Evolutionary conservation across 2,329 filamentous ascomycete species (phyloP), one percentile per base, ranked within the genome.

Genomic region (Calycina herbarum): DNA sequence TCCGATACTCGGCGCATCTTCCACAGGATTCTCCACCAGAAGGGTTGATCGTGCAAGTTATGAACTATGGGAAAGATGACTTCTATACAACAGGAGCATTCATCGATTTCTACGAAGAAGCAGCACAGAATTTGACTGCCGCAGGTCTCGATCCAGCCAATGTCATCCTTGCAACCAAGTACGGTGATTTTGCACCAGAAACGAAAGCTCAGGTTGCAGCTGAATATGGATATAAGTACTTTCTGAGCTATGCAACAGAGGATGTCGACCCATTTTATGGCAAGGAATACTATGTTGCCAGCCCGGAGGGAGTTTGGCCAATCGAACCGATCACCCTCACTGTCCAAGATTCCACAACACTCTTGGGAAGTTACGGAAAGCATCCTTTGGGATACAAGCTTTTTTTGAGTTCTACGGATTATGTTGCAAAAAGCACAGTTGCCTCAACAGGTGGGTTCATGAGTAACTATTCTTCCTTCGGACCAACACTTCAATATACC

Each of bases 381-480:
- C 20, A 68, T 6, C 59, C 33, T 11, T 66, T 69, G 35, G 61
- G 57, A 31, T 40, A 51, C n/a, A 61, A 42, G 7, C 62, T 42
- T 54, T 65, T 60, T 35, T 58, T 57, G n/a, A 63, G 64, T 27
- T 42, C 61, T 13, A 54, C 62, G 17, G 59, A 67, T 38, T 57
- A 45, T 29, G 62, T 27, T 54, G 48, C 48, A 20, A 54, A 54
- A 54, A 54, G 48, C 48, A 54, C 48, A 24, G 48, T 54, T 24
- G n/a, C 48, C 7, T 13, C 4, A 13, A 54, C 63, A 29, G 71
- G 65, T 10, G 70, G 70, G 1, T 57, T 68, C 33, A 63, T 71
- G 20, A 66, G 67, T 48, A 65, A 67, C 20, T 73, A 66, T 29
- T 73, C 70, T 1, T 64, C 61, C 57, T 72, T 70, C 13, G 71